Evolutionary conservation across 257 asterid species (phyloP).

Genomic region (Ballota nigra): DNA sequence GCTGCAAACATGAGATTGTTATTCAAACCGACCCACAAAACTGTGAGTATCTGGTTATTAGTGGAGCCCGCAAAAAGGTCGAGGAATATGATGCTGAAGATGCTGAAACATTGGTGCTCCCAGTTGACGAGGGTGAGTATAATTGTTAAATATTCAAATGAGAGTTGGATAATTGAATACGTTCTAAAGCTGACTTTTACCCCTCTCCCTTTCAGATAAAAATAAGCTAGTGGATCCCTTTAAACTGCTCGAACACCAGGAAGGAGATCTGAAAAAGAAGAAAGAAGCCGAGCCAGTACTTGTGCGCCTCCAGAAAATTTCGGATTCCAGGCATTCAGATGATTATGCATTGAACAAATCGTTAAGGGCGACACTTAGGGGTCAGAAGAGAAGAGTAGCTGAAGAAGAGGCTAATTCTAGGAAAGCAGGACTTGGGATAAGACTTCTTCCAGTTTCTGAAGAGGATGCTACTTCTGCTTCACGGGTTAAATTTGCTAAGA

Average conservation of each 20-base stretch:
- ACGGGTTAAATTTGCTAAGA: slow-evolving; percentile 54
- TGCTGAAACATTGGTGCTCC: slow-evolving; percentile 86
- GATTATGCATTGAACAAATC: slow-evolving; percentile 86
- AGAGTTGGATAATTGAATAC: background rate
- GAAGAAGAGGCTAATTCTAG: slow-evolving; percentile 74
- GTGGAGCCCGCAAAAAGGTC: slow-evolving; percentile 76
- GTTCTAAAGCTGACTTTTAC: background rate
- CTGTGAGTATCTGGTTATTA: slow-evolving; percentile 69
- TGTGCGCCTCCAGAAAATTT: slow-evolving; percentile 83
- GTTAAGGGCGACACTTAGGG: slow-evolving; percentile 72
- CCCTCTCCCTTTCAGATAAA: slow-evolving; percentile 44
- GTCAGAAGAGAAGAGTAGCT: slow-evolving; percentile 84
- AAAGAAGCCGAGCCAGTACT: slow-evolving; percentile 89
- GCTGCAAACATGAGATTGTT: slow-evolving; percentile 91
- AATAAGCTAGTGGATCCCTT: slow-evolving; percentile 83
- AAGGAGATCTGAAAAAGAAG: slow-evolving; percentile 84
- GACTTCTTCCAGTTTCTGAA: slow-evolving; percentile 70
- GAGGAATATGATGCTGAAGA: slow-evolving; percentile 95
- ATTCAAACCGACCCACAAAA: slow-evolving; percentile 93
- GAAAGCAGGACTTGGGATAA: slow-evolving; percentile 73
- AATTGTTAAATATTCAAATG: background rate
- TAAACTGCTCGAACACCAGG: slow-evolving; percentile 92
- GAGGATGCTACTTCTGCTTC: slow-evolving; percentile 73
- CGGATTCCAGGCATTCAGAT: slow-evolving; percentile 80
- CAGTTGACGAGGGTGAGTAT: slow-evolving; percentile 70